phyloP scores from a whole-genome alignment of 305 asterid genomes.

The Striga hermonthica region DNA sequence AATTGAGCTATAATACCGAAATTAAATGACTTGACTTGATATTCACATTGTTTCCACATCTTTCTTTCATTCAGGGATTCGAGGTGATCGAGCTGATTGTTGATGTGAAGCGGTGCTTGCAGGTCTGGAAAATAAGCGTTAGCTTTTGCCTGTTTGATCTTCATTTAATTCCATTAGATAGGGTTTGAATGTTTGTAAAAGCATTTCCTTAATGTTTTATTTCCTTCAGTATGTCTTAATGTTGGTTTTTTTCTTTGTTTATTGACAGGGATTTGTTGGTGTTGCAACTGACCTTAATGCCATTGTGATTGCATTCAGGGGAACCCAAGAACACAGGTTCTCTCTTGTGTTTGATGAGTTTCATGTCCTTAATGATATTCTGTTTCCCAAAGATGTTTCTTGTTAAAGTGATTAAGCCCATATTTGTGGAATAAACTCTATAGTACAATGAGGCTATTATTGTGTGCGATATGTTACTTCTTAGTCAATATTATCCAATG shows the following conservation, averaged over 20 bases:
- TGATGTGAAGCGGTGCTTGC: slow-evolving; percentile 81
- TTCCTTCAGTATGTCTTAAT: slow-evolving; percentile 23
- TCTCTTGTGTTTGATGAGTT: slow-evolving; percentile 25
- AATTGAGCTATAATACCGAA: slow-evolving; percentile 4
- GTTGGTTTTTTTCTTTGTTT: slow-evolving; percentile 26
- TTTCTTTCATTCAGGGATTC: slow-evolving; percentile 66
- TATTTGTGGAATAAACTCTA: too few species aligned
- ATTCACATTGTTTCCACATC: slow-evolving; percentile 25
- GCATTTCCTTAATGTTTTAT: slow-evolving; percentile 14
- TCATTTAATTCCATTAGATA: slow-evolving; percentile 1
- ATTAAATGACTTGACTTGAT: slow-evolving; percentile 27
- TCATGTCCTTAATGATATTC: slow-evolving; percentile 20
- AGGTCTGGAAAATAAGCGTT: slow-evolving; percentile 46
- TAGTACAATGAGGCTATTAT: too few species aligned
- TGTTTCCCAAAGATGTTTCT: slow-evolving; percentile 22
- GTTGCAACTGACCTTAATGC: slow-evolving; percentile 79
- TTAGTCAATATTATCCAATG: background rate
- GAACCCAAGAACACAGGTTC: slow-evolving; percentile 89
- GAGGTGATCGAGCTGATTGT: slow-evolving; percentile 85
- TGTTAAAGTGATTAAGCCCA: slow-evolving; percentile 21
- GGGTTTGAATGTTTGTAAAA: background rate
- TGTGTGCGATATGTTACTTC: background rate
- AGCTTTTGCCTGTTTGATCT: slow-evolving; percentile 10
- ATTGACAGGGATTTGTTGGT: slow-evolving; percentile 86
- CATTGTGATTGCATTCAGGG: slow-evolving; percentile 84